Conservation (phyloP, 2,329 filamentous ascomycete genomes). For the Alternaria arborescens region DNA sequence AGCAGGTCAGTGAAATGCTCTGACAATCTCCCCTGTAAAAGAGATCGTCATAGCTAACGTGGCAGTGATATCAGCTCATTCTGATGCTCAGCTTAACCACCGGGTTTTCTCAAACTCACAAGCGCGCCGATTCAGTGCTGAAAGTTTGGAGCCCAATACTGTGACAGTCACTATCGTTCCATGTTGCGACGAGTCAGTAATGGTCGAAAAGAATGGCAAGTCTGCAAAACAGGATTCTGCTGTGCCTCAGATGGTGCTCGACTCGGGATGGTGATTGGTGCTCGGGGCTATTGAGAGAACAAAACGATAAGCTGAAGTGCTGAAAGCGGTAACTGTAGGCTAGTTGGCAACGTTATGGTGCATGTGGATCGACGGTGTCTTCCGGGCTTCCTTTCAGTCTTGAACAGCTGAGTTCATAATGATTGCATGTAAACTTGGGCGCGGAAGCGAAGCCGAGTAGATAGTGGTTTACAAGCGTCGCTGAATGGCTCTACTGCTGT, state of each 20-base stretch:
- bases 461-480: background rate
- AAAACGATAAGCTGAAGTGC: constrained; percentile 8
- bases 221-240: constrained; percentile 11
- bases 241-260: constrained; percentile 1
- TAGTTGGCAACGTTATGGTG: constrained; percentile 10
- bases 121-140: constrained; percentile 1
- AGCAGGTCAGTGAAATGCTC: background rate
- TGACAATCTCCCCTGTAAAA: background rate
- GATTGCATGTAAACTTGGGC: constrained; percentile 7
- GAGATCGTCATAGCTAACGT: background rate
- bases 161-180: background rate
- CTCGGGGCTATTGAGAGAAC: background rate
- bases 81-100: background rate
- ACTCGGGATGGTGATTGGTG: constrained; percentile 6
- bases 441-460: background rate
- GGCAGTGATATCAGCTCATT: background rate
- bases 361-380: background rate
- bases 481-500: constrained; percentile 1
- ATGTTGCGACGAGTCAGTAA: constrained; percentile 13
- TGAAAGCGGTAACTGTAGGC: constrained; percentile 13
- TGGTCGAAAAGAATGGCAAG: constrained; percentile 11
- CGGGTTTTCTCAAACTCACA: background rate
- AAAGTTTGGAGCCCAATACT: constrained; percentile 1
- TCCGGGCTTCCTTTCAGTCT: constrained; percentile 7
- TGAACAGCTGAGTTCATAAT: constrained; percentile 1